A percentile compares a stretch with the other conserved stretches of the same genome.
Conservation (phyloP, 805 yeast species). For the Ogataea pignaliae region DNA sequence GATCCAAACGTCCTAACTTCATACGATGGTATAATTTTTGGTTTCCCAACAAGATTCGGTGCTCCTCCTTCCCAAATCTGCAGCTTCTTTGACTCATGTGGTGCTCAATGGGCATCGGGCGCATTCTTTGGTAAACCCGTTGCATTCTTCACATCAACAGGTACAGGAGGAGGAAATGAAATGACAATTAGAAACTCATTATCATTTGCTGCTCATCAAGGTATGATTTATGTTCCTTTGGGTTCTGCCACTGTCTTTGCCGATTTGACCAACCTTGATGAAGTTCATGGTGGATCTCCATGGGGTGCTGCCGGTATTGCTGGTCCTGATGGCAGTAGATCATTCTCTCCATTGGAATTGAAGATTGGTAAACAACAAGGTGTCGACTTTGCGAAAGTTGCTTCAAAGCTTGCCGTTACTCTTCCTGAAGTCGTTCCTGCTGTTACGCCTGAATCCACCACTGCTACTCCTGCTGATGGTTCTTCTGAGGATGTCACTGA, state of each 20-base stretch:
- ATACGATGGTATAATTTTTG: slow-evolving; percentile 81
- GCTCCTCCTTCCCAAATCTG: slow-evolving; percentile 73
- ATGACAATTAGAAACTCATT: slow-evolving; percentile 59
- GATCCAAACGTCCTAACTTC: slow-evolving; percentile 44
- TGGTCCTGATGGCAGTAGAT: slow-evolving; percentile 73
- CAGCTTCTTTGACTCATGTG: slow-evolving; percentile 74
- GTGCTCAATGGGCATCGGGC: slow-evolving; percentile 76
- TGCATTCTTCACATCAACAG: slow-evolving; percentile 69
- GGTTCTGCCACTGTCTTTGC: slow-evolving; percentile 61
- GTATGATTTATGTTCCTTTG: slow-evolving; percentile 73
- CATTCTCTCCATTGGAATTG: slow-evolving; percentile 59
- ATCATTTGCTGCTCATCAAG: slow-evolving; percentile 71
- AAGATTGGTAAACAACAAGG: slow-evolving; percentile 67
- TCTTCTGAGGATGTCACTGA: not conserved
- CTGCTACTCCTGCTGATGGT: too few species aligned
- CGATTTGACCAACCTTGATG: slow-evolving; percentile 50
- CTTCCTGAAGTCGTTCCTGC: slow-evolving; percentile 6
- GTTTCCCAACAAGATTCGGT: slow-evolving; percentile 86
- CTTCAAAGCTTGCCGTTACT: slow-evolving; percentile 23
- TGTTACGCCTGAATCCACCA: slow-evolving; percentile 2
- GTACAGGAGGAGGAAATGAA: slow-evolving; percentile 86
- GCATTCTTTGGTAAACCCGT: slow-evolving; percentile 69
- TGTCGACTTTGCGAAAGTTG: slow-evolving; percentile 49
- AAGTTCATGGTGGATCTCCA: slow-evolving; percentile 75
- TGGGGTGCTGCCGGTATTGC: slow-evolving; percentile 87